A percentile compares a stretch with the other conserved stretches of the same genome.
Conservation (phyloP, 306 rosid species). For the Parietaria judaica region DNA sequence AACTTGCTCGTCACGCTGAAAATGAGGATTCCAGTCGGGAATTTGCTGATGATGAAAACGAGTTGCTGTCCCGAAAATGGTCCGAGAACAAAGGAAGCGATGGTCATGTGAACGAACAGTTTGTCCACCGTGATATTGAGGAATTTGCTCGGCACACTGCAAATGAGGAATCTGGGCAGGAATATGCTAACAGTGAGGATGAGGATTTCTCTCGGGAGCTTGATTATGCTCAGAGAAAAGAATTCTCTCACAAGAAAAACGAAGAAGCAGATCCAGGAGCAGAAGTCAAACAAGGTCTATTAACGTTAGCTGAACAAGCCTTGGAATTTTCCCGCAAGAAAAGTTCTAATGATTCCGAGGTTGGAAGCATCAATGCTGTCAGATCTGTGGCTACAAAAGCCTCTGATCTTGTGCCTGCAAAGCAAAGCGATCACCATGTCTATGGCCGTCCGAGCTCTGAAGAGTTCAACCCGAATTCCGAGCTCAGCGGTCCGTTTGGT, state of each 20-base stretch:
- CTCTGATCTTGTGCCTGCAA: constrained; percentile 11
- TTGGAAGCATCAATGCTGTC: constrained; percentile 28
- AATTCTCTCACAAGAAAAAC: neutral
- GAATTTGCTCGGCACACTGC: constrained; percentile 14
- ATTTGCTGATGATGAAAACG: constrained; percentile 29
- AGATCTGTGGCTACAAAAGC: constrained; percentile 14
- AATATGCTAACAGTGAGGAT: constrained; percentile 28
- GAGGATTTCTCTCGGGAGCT: constrained; percentile 24
- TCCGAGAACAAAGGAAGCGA: constrained; percentile 7
- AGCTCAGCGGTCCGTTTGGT: constrained; percentile 25
- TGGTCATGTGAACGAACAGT: neutral
- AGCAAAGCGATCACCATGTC: constrained; percentile 11
- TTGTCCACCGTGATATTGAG: neutral
- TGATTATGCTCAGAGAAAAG: constrained; percentile 13
- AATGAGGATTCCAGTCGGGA: constrained; percentile 35
- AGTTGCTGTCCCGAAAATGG: constrained; percentile 16
- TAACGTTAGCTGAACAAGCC: constrained; percentile 22
- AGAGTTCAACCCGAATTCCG: constrained; percentile 32
- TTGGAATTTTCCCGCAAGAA: constrained; percentile 15
- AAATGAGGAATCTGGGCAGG: constrained; percentile 35
- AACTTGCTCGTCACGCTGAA: constrained; percentile 16
- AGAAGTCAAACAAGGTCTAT: constrained; percentile 18
- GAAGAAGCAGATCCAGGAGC: constrained; percentile 29
- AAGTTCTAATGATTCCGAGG: constrained; percentile 30
- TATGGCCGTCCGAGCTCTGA: constrained; percentile 25